Conservation (phyloP, 495 filamentous ascomycete species). For the Parmelia sp. region DNA sequence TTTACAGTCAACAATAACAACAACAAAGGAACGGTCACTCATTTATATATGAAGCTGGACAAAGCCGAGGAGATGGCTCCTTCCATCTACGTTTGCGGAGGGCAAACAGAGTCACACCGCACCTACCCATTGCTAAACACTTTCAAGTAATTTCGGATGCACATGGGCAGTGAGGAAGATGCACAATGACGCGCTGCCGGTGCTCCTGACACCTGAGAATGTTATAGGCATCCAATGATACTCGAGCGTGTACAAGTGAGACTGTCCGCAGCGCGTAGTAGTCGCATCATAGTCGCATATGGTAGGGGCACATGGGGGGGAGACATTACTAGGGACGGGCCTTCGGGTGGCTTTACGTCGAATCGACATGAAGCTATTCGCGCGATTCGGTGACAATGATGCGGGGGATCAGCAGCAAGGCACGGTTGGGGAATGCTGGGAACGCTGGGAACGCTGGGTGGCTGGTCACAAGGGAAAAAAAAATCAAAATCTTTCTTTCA, state of each 20-base stretch:
- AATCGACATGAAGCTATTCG: not conserved
- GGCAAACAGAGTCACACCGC: conserved; percentile 1
- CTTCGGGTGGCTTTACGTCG: conserved; percentile 11
- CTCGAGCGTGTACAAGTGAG: not conserved
- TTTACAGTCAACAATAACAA: not conserved
- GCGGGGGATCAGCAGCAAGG: not conserved
- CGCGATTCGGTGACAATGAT: not conserved
- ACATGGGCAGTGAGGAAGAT: not conserved
- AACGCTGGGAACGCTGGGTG: no score
- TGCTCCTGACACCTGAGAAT: not conserved
- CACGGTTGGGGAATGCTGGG: not conserved
- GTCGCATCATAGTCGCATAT: not conserved
- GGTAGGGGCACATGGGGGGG: not conserved
- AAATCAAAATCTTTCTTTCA: no score
- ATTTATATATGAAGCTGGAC: not conserved
- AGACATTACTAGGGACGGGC: conserved; percentile 6
- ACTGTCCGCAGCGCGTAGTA: conserved; percentile 1
- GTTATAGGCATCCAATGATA: conserved; percentile 5
- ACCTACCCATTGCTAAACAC: not conserved
- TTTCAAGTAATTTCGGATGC: not conserved
- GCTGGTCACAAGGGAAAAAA: conserved; percentile 8
- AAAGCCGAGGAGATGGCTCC: not conserved
- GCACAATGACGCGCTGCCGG: conserved; percentile 9
- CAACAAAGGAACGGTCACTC: not conserved
- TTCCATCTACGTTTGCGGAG: not conserved